Base-by-base conservation (phyloP, 192 early-diverging fungal genomes). In the Backusella australiensis region DNA sequence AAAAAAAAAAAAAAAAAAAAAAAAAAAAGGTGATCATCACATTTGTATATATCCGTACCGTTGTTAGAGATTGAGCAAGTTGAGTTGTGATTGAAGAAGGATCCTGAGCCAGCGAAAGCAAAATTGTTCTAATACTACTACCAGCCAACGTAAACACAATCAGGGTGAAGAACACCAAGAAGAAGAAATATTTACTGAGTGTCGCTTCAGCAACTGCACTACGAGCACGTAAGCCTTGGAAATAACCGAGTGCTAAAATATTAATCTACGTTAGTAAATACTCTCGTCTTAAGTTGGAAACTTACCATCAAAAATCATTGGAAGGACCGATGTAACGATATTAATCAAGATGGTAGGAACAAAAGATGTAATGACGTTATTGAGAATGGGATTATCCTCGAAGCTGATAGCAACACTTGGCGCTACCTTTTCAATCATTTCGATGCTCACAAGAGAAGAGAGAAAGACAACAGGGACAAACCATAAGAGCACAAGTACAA, bases 401-500 rank as follows among this genome's bases (percentile, higher is more conserved):
- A 82, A 80, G 8, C 82, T 65, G 1, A 78, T 71, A 6, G 77
- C 84, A 29, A 93, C n/a, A n/a, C 78, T 78, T 2, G 92, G 91
- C 6, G 87, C 83, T 4, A 89, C 34, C 46, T 83, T 87, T 34
- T 75, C 83, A 59, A 94, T 68, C 0, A 87, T 80, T 4, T 88
- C 81, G 6, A 91, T 83, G 77, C 86, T 87, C 34, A 92, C 72
- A 32, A 94, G 83, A n/a, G 91, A 87, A 0, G 92, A 89, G 32
- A 94, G 75, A 19, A 89, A 71, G 7, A 86, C 81, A 14, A 93
- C 89, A 6, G 94, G 93, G 2, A 89, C 85, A 41, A 81, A 76
- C 94, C 94, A 95, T 76, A 93, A 91, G 29, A 92, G 83, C 77
- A 89, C 87, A 52, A 95, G 82, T 7, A 90, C 74, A 49, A 90